Percentiles rank a stretch among this genome's conserved stretches.
phyloP scores from a whole-genome alignment of 2,329 filamentous ascomycete species.

The Fusarium gaditjirri region DNA sequence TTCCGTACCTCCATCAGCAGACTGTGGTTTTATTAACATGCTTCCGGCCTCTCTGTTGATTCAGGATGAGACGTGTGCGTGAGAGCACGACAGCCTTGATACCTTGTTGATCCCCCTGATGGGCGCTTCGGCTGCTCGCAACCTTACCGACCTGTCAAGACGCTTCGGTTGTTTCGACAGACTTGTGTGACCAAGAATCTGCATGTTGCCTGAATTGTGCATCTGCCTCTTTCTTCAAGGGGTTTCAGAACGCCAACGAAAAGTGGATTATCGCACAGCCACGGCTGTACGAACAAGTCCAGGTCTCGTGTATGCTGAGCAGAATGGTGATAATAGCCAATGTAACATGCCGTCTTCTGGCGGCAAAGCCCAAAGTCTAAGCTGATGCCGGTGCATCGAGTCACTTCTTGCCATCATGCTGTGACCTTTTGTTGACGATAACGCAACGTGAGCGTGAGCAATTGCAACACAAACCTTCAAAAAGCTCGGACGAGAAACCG shows the following conservation, averaged over 20 bases:
- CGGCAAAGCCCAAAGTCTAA: not conserved
- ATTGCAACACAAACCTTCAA: not conserved
- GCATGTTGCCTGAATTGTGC: slow-evolving; percentile 29
- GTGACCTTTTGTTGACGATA: not conserved
- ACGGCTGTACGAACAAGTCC: slow-evolving; percentile 9
- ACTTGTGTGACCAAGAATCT: slow-evolving; percentile 30
- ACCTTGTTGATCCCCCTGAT: slow-evolving; percentile 17
- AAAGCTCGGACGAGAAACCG: not conserved
- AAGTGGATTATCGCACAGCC: slow-evolving; percentile 13
- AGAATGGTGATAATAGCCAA: slow-evolving; percentile 3
- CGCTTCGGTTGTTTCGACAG: slow-evolving; percentile 31
- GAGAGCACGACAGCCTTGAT: not conserved
- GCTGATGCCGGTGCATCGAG: not conserved
- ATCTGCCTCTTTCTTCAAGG: slow-evolving; percentile 3
- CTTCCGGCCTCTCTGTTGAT: slow-evolving; percentile 20
- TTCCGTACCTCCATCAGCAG: slow-evolving; percentile 24
- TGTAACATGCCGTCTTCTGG: not conserved
- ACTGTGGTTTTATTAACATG: slow-evolving; percentile 1
- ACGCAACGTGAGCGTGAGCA: not conserved
- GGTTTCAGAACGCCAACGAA: slow-evolving; percentile 11
- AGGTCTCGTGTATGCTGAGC: slow-evolving; percentile 4
- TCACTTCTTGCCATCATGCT: not conserved
- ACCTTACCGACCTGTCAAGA: slow-evolving; percentile 30
- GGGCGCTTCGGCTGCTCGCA: slow-evolving; percentile 25
- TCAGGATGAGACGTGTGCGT: not conserved